Base-by-base conservation (phyloP, 306 rosid species). In the Lathyrus tuberosus region DNA sequence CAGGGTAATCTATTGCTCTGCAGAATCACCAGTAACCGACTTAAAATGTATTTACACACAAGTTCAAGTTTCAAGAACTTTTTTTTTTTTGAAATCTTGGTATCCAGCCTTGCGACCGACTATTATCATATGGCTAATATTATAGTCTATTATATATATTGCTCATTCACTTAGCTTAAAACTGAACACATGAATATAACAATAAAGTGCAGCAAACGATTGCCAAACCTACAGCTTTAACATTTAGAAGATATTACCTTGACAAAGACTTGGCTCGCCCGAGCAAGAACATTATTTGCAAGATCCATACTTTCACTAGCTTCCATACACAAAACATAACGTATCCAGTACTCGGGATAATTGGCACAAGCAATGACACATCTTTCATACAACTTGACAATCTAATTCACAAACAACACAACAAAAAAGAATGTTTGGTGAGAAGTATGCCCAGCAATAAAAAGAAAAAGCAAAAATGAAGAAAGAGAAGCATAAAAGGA, bases 291-390 rank as follows among this genome's bases (percentile, higher is more conserved):
- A 35, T 91, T 91, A 79, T 87, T 91, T 65, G 97, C 95, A 81
- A 87, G 96, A 80, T 91, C 97, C 96, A 91, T 69, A 64, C 75
- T 86, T 65, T 77, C 85, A 80, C 82, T 83, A 59, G 84, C 81
- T 77, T 95, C 96, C 97, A 87, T 87, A 67, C 88, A 83, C 69
- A 87, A 73, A 70, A 87, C 82, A 83, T 91, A 95, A 17, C 99
- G 88, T 56, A 86, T 83, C 99, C 99, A 95, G 78, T 87, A 91
- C 80, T 95, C 99, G 0, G 99, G 95, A 77, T 95, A 95, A 84
- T 95, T 91, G 65, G 99, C 99, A 76, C 99, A 91, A 4, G 99
- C 99, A 60, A 95, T 84, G 43, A 95, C 91, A 80, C 99, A 91
- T 74, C 99, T 86, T 81, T 95, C 99, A 47, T 91, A 95, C 78